A percentile compares a stretch with the other conserved stretches of the same genome.
phyloP scores from a whole-genome alignment of 495 filamentous ascomycete genomes.

The Pseudomonodictys pantanalensis region DNA sequence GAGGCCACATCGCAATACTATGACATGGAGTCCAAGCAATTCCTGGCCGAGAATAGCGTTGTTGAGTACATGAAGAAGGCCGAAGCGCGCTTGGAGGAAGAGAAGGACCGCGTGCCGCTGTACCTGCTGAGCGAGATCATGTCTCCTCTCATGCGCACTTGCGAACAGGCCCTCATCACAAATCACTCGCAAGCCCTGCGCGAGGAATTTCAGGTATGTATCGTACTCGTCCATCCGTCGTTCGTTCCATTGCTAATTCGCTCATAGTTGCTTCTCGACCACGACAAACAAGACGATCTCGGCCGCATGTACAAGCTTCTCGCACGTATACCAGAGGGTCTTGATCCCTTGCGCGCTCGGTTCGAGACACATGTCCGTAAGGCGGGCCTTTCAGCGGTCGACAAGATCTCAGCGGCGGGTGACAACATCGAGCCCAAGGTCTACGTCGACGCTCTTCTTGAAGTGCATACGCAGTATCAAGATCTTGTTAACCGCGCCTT shows the following conservation, averaged over 20 bases:
- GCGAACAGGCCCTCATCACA: slow-evolving; percentile 83
- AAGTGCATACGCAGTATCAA: slow-evolving; percentile 90
- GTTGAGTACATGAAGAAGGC: slow-evolving; percentile 99
- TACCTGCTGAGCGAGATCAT: slow-evolving; percentile 91
- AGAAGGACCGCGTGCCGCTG: slow-evolving; percentile 88
- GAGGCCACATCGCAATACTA: slow-evolving; percentile 82
- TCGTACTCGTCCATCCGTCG: too few relatives aligned
- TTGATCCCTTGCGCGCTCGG: slow-evolving; percentile 81
- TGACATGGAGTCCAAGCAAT: slow-evolving; percentile 85
- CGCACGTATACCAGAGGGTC: slow-evolving; percentile 82
- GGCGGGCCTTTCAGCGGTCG: slow-evolving; percentile 79
- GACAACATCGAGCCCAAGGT: slow-evolving; percentile 93
- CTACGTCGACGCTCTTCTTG: slow-evolving; percentile 91
- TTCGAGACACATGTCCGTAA: slow-evolving; percentile 94
- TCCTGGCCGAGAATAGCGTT: slow-evolving; percentile 93
- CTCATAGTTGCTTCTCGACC: too few relatives aligned
- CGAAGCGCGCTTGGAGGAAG: slow-evolving; percentile 83
- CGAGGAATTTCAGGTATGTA: slow-evolving; percentile 92
- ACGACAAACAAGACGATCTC: slow-evolving; percentile 91
- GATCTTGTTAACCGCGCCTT: slow-evolving; percentile 89
- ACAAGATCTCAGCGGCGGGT: slow-evolving; percentile 84
- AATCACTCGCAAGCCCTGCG: slow-evolving; percentile 79
- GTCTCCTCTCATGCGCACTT: slow-evolving; percentile 75
- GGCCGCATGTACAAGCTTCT: slow-evolving; percentile 94
- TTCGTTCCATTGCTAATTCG: too few relatives aligned